A percentile compares a stretch with the other conserved stretches of the same genome.
Conservation (phyloP, 2,329 filamentous ascomycete genomes). For the Ophiocordyceps polyrhachis-furcata region DNA sequence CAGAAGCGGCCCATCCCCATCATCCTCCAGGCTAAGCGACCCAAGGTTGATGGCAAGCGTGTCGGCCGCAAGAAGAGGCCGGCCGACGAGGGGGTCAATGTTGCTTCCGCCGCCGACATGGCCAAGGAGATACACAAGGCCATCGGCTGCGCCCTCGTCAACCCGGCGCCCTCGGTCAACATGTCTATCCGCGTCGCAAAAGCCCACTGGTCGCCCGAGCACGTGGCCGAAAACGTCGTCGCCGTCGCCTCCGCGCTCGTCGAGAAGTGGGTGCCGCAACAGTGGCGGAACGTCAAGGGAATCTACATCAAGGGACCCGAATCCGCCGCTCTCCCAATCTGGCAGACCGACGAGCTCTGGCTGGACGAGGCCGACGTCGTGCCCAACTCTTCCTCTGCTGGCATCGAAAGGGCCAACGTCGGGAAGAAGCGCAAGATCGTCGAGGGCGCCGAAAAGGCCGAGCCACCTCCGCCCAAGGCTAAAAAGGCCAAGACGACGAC, state of each 20-base stretch:
- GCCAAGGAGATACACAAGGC: constrained; percentile 69
- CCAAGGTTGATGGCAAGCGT: constrained; percentile 40
- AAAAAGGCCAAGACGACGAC: constrained; percentile 22
- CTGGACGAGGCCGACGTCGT: constrained; percentile 57
- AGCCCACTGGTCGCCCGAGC: constrained; percentile 52
- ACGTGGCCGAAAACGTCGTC: constrained; percentile 65
- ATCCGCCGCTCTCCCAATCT: constrained; percentile 82
- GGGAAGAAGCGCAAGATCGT: constrained; percentile 46
- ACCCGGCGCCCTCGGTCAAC: constrained; percentile 60
- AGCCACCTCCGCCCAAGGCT: constrained; percentile 15
- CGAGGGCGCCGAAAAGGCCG: constrained; percentile 22
- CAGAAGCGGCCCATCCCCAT: constrained; percentile 78
- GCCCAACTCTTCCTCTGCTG: constrained; percentile 34
- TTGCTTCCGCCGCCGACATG: constrained; percentile 43
- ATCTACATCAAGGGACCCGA: constrained; percentile 83
- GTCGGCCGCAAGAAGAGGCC: constrained; percentile 34
- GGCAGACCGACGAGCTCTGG: constrained; percentile 87
- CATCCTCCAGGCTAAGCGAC: constrained; percentile 41
- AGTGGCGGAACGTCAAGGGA: constrained; percentile 71
- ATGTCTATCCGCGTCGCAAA: constrained; percentile 66
- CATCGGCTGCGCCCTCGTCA: constrained; percentile 57
- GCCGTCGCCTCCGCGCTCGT: constrained; percentile 51
- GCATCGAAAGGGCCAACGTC: constrained; percentile 33
- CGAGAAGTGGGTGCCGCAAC: constrained; percentile 64
- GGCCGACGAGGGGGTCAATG: constrained; percentile 16